Conservation (phyloP, 2,329 filamentous ascomycete species). For the Sporothrix variecibatus region DNA sequence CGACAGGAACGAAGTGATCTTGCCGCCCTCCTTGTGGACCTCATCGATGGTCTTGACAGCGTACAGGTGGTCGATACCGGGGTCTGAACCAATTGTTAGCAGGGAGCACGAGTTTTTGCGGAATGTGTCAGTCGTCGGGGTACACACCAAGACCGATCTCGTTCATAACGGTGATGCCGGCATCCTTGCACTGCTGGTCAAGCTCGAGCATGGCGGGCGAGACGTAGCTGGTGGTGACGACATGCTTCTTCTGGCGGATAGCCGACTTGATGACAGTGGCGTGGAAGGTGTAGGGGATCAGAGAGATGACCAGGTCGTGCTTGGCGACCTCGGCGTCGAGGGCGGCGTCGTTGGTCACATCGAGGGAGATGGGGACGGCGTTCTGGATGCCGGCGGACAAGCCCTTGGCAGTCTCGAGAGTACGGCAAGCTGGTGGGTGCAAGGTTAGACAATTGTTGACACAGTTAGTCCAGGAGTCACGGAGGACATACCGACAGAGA, state of each 20-base stretch:
- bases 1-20: constrained; percentile 77
- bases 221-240: constrained; percentile 93
- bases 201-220: constrained; percentile 91
- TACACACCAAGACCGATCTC: constrained; percentile 71
- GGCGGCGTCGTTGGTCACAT: constrained; percentile 74
- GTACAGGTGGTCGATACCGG: constrained; percentile 73
- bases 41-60: constrained; percentile 85
- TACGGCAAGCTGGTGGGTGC: constrained; percentile 68
- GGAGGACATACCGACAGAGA: constrained; percentile 61
- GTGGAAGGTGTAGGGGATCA: constrained; percentile 93
- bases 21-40: constrained; percentile 85
- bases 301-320: constrained; percentile 73
- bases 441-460: not conserved
- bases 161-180: constrained; percentile 96
- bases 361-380: constrained; percentile 76
- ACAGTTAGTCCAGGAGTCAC: not conserved
- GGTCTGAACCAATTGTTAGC: constrained; percentile 50
- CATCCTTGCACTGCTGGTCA: constrained; percentile 78
- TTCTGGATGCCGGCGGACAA: constrained; percentile 72
- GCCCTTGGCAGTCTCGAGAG: constrained; percentile 72
- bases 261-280: constrained; percentile 88
- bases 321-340: constrained; percentile 80
- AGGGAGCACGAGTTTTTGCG: not conserved
- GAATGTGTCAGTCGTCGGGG: not conserved
- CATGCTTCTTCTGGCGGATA: constrained; percentile 91